Conservation (phyloP, 2,329 filamentous ascomycete genomes). For the Verticillium tricorpus region DNA sequence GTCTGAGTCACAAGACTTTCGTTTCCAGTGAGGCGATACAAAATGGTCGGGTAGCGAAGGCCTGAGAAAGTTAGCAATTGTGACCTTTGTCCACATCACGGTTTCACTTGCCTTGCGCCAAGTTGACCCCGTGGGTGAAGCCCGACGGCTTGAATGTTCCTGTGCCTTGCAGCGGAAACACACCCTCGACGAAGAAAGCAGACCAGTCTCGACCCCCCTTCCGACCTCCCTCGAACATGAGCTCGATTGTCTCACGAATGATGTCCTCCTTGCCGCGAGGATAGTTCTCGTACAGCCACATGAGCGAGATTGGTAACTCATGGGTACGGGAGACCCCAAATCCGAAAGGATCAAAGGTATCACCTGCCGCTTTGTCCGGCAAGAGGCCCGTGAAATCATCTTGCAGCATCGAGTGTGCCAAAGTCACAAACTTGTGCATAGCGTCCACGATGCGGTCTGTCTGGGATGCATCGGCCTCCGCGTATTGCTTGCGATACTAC, state of each 20-base stretch:
- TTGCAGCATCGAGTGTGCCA: conserved; percentile 51
- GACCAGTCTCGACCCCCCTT: conserved; percentile 25
- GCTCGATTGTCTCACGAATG: conserved; percentile 35
- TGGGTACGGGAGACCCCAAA: conserved; percentile 30
- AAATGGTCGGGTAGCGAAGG: conserved; percentile 32
- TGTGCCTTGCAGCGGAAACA: neutral
- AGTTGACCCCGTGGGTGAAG: conserved; percentile 37
- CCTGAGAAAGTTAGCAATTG: conserved; percentile 18
- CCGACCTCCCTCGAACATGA: conserved; percentile 25
- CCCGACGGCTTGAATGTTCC: conserved; percentile 22
- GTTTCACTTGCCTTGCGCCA: conserved; percentile 31
- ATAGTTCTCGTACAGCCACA: conserved; percentile 34
- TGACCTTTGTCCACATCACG: neutral
- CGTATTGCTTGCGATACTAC: conserved; percentile 27
- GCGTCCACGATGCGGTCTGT: conserved; percentile 39
- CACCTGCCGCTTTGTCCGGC: conserved; percentile 27
- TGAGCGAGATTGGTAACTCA: conserved; percentile 32
- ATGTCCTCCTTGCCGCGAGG: conserved; percentile 13
- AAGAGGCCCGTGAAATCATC: conserved; percentile 47
- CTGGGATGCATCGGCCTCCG: conserved; percentile 41
- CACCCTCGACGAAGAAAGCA: conserved; percentile 23
- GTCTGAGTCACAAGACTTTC: conserved; percentile 28
- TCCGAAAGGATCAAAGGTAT: conserved; percentile 32
- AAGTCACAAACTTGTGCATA: conserved; percentile 42
- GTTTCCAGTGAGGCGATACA: conserved; percentile 34